These are phyloP conservation scores for Hypoxylon trugodes DNA, from an alignment of 495 filamentous ascomycete genomes.

Conservation along the genomic window DNA sequence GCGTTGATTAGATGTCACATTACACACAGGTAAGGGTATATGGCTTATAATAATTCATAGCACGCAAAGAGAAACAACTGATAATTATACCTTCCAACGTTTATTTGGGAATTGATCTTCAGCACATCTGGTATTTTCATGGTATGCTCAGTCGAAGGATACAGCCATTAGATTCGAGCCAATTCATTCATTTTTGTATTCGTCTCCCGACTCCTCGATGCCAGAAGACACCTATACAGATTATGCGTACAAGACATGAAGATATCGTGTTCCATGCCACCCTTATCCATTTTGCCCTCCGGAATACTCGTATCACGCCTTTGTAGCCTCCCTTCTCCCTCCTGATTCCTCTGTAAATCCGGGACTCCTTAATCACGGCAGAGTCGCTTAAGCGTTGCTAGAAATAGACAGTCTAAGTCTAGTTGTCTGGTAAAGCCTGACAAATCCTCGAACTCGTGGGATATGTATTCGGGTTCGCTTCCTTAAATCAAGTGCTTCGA, in stretches of 20 bases:
- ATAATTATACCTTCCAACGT: no score
- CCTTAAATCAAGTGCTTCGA: conserved; percentile 87
- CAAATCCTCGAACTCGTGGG: not conserved
- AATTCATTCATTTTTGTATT: conserved; percentile 28
- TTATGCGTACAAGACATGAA: conserved; percentile 42
- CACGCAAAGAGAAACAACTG: no score
- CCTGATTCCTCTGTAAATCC: conserved; percentile 16
- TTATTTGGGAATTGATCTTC: no score
- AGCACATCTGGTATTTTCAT: no score
- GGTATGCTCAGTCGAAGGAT: not conserved
- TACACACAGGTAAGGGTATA: not conserved
- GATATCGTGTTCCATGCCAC: conserved; percentile 34
- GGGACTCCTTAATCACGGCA: conserved; percentile 11
- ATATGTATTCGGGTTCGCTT: not conserved
- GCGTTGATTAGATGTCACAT: not conserved
- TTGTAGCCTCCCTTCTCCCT: conserved; percentile 9
- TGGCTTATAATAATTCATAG: no score
- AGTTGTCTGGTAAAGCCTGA: conserved; percentile 1
- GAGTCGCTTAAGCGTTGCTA: conserved; percentile 1
- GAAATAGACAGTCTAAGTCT: conserved; percentile 5
- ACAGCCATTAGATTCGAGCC: not conserved
- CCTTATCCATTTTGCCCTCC: conserved; percentile 33
- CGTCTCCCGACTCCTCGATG: conserved; percentile 17
- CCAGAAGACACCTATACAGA: conserved; percentile 32
- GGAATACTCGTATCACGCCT: conserved; percentile 26